Base-by-base conservation (phyloP, 768 basidiomycete genomes). In the Mycena amicta region DNA sequence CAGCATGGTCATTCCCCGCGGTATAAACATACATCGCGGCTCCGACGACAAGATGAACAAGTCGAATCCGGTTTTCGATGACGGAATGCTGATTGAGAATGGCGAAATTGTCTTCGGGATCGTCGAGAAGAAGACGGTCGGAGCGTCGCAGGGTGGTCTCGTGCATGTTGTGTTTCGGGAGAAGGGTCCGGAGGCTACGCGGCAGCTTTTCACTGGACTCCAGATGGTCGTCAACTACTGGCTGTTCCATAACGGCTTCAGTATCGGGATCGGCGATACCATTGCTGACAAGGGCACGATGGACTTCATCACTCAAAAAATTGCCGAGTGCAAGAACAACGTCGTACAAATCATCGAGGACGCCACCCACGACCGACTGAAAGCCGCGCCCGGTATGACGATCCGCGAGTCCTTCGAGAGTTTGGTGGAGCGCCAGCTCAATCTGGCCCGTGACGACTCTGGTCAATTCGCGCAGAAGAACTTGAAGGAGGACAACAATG, bases 61-160 rank as follows among this genome's bases (percentile, higher is more conserved):
- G 41, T 43, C 41, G 41, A 49, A 49, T n/a, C 22, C 95, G 3
- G 85, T 92, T 3, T 85, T 89, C 64, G 97, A 98, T 69, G 93
- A 97, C 60, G 95, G 95, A 51, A 92, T 98, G 75, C 80, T 95
- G 75, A 89, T 98, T 22, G 47, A 49, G 27, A 49, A 49, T 20
- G 47, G 47, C 22, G 47, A 49, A n/a, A 49, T 49, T 20, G 27
- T 49, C 5, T 49, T 26, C 67, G 96, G 97, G 26, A 90, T 95
- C 59, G 92, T 99, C 47, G 92, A 96, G 77, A 99, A 99, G 81
- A 95, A 98, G 78, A 97, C 95, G n/a, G 96, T 98, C 37, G 97
- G 97, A 56, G 92, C 95, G 2, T 87, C 93, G 0, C 90, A 93
- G 59, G 47, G 47, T 28, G 25, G 47, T 28, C n/a, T 49, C 25